Conservation (phyloP, 441 rosid species). For the Erodium moschatum region DNA sequence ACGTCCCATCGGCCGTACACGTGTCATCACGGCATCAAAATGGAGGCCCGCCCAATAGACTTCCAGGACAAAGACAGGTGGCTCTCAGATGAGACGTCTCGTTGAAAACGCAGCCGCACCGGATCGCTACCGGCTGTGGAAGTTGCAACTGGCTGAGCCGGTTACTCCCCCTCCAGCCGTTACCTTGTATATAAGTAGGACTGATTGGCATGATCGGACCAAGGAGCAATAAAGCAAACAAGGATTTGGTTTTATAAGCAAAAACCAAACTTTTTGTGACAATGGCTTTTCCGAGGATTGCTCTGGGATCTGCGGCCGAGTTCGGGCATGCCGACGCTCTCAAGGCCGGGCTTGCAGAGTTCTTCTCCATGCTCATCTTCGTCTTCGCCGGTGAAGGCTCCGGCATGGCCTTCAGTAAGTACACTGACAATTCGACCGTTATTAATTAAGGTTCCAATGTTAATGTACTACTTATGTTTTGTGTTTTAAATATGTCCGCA, state of each 20-base stretch:
- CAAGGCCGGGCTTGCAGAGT: constrained; percentile 38
- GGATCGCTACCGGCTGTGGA: constrained; percentile 23
- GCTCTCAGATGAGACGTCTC: neutral
- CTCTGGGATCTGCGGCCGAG: constrained; percentile 29
- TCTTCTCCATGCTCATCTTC: constrained; percentile 19
- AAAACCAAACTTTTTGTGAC: neutral
- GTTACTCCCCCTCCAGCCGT: neutral
- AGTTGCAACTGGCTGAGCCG: constrained; percentile 9
- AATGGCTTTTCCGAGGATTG: constrained; percentile 31
- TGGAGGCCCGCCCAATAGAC: constrained; percentile 23
- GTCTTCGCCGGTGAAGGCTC: too few relatives aligned
- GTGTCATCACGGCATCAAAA: constrained; percentile 23
- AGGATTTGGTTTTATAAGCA: neutral
- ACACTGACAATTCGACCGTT: constrained; percentile 28
- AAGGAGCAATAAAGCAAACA: neutral
- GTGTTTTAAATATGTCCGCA: constrained; percentile 8
- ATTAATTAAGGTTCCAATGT: neutral
- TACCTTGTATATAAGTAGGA: constrained; percentile 26
- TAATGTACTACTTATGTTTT: neutral
- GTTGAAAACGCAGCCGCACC: constrained; percentile 19
- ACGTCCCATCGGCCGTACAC: constrained; percentile 26
- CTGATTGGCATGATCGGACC: neutral
- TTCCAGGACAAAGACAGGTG: too few relatives aligned
- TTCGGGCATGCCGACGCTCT: constrained; percentile 31
- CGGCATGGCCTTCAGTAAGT: constrained; percentile 17